Base-by-base conservation (phyloP, 148 eudicot species). In the Salicornia ramosissima region DNA sequence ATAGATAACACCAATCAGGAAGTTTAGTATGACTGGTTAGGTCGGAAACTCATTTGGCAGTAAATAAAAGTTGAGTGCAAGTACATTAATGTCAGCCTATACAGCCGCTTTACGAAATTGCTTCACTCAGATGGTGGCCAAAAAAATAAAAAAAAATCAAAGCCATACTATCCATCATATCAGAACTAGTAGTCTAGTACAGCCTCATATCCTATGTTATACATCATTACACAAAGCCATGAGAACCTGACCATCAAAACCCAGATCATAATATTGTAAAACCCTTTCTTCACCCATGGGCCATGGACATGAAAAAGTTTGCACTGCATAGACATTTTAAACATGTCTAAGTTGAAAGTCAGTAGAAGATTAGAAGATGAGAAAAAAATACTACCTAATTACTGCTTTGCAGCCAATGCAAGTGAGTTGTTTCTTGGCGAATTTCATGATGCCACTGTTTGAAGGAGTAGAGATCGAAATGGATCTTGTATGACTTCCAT, bases 381-480 rank as follows among this genome's bases (percentile, higher is more conserved):
- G 67, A 30, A 0, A 50, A 11, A 52, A 63, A 42, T 59, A 58
- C 10, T 84, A 91, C 99, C 97, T 87, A 75, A 95, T 84, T 53
- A 87, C 56, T 55, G 97, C 86, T 78, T 91, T 95, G 88, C 99
- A 95, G 68, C 99, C 99, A 70, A 95, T 80, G 86, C 99, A 95
- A 64, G 85, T 86, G 25, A 89, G 96, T 50, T 91, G 87, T 77
- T 95, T 95, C 82, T 89, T 87, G 22, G 99, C 96, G 86, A 91
- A 95, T 82, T 82, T 95, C 99, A 95, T 91, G 69, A 95, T 91
- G 75, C 99, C 99, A 68, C 96, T 80, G 56, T 82, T 89, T 71
- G 97, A 86, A 50, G 99, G 99, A 71, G 97, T 95, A 58, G 99
- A 86, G 58, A 89, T 91, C 63, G 97, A 91, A 70, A 95, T 95